A percentile compares a stretch with the other conserved stretches of the same genome.
Evolutionary conservation across 495 filamentous ascomycete species (phyloP).

Genomic region (Delitschia confertaspora): DNA sequence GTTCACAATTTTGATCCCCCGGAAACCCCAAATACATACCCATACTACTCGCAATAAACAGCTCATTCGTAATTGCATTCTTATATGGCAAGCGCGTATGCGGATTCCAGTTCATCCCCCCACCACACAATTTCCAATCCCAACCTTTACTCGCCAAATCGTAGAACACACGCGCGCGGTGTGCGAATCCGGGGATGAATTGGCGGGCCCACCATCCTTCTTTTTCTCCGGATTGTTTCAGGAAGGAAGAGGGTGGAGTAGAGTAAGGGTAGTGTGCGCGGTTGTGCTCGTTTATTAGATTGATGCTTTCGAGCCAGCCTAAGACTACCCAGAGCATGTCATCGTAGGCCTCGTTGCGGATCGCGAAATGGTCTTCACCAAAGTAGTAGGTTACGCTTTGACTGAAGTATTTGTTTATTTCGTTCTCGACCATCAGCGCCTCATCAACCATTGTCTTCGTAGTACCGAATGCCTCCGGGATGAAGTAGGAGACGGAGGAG

Average conservation of each 20-base stretch:
- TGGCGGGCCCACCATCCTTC: conserved; percentile 61
- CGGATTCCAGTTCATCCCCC: conserved; percentile 92
- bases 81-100: conserved; percentile 70
- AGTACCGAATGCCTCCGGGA: conserved; percentile 24
- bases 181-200: conserved; percentile 72
- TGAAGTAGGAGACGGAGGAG: conserved; percentile 31
- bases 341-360: conserved; percentile 79
- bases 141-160: conserved; percentile 70
- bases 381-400: conserved; percentile 73
- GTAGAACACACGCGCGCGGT: conserved; percentile 84
- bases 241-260: conserved; percentile 32
- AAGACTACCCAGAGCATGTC: conserved; percentile 97
- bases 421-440: conserved; percentile 53
- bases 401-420: conserved; percentile 73
- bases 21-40: conserved; percentile 89
- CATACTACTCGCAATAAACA: conserved; percentile 75
- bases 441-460: conserved; percentile 26
- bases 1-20: conserved; percentile 62
- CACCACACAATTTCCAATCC: conserved; percentile 72
- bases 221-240: not conserved
- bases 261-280: too few relatives aligned
- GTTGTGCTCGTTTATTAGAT: conserved; percentile 51
- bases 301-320: conserved; percentile 77
- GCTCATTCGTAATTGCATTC: conserved; percentile 94
- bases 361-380: conserved; percentile 67